These are phyloP conservation scores for Pseudogymnoascus sp. DNA, from an alignment of 2,329 filamentous ascomycete species.

Conservation along the genomic window DNA sequence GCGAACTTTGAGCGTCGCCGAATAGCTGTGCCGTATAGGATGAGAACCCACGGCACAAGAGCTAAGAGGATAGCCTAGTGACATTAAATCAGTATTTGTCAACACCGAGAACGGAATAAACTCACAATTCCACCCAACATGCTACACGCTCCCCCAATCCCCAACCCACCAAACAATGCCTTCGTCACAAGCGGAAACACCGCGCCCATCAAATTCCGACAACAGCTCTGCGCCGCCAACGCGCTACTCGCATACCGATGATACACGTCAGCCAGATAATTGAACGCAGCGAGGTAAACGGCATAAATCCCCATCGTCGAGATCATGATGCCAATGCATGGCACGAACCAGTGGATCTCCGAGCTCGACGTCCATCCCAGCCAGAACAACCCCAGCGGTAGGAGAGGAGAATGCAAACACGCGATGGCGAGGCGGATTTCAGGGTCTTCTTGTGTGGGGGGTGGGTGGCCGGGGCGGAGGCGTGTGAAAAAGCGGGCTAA, in stretches of 20 bases:
- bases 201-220: constrained; percentile 75
- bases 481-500: constrained; percentile 37
- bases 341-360: constrained; percentile 62
- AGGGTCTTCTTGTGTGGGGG: constrained; percentile 44
- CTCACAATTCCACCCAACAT: constrained; percentile 60
- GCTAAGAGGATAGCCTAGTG: constrained; percentile 47
- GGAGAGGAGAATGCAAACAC: constrained; percentile 64
- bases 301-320: constrained; percentile 81
- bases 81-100: neutral
- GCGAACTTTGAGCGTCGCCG: constrained; percentile 70
- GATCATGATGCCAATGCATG: constrained; percentile 59
- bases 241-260: constrained; percentile 78
- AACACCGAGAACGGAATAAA: neutral
- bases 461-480: constrained; percentile 28
- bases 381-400: constrained; percentile 75
- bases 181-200: constrained; percentile 70
- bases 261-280: constrained; percentile 86
- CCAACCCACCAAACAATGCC: constrained; percentile 64
- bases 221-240: constrained; percentile 77
- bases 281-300: constrained; percentile 83
- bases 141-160: constrained; percentile 61
- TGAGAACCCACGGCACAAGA: constrained; percentile 77
- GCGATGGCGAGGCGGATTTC: constrained; percentile 78
- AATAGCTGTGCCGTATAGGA: constrained; percentile 71
- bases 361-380: constrained; percentile 64